These are phyloP conservation scores for Candida odintsovae DNA, from an alignment of 805 yeast genomes.

Conservation along the genomic window DNA sequence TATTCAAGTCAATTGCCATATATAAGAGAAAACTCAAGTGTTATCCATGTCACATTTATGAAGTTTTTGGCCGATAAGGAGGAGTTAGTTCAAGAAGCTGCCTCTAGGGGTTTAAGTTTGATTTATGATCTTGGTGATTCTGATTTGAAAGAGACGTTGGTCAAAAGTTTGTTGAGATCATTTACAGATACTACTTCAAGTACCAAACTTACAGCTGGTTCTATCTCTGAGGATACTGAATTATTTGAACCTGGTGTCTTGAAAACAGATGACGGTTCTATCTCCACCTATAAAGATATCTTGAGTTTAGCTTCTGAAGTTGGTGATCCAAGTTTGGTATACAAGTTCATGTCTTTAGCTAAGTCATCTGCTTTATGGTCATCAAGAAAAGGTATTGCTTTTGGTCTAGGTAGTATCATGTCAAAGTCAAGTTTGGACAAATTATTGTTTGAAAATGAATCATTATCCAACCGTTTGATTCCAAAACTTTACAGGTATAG, in stretches of 20 bases:
- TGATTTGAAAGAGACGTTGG: constrained; percentile 64
- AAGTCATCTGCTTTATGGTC: constrained; percentile 87
- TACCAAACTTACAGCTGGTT: constrained; percentile 49
- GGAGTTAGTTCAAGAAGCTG: constrained; percentile 87
- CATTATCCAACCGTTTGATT: constrained; percentile 54
- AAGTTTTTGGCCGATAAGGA: constrained; percentile 74
- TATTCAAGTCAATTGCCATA: constrained; percentile 49
- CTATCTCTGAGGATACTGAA: constrained; percentile 73
- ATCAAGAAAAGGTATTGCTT: constrained; percentile 89
- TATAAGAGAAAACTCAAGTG: constrained; percentile 40
- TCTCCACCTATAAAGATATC: constrained; percentile 88
- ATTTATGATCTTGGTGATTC: constrained; percentile 72
- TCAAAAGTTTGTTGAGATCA: constrained; percentile 65
- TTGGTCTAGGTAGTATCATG: constrained; percentile 81
- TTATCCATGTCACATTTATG: constrained; percentile 72
- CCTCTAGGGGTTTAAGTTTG: constrained; percentile 80
- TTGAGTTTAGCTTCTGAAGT: constrained; percentile 86
- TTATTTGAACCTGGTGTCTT: constrained; percentile 79
- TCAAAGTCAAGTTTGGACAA: constrained; percentile 71
- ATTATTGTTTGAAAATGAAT: constrained; percentile 46
- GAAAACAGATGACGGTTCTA: constrained; percentile 77
- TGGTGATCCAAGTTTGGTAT: constrained; percentile 91
- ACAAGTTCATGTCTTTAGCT: constrained; percentile 90
- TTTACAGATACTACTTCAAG: constrained; percentile 63
- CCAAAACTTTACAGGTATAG: constrained; percentile 81